Evolutionary conservation across 1,284 basidiomycete genomes (phyloP).

Genomic region (Boletus smithii): DNA sequence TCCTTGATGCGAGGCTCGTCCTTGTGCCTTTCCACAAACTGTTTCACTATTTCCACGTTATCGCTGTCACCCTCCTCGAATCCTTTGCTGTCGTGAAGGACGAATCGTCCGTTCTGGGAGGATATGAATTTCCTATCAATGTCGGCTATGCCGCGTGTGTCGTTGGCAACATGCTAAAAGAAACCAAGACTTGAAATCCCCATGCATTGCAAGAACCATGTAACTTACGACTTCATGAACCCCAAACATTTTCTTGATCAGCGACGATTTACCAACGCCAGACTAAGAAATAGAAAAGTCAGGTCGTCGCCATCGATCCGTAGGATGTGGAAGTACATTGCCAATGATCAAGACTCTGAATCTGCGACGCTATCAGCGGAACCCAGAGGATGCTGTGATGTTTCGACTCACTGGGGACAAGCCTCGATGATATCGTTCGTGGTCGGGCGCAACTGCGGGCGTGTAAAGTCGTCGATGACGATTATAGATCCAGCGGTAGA

Average conservation of each 20-base stretch:
- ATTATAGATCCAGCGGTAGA: no score
- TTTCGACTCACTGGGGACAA: not conserved
- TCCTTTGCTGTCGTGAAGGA: not conserved
- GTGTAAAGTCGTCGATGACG: not conserved
- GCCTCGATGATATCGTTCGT: not conserved
- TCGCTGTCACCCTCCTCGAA: not conserved
- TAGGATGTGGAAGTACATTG: not conserved
- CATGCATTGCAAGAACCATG: not conserved
- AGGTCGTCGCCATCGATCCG: not conserved
- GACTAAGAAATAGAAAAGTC: not conserved
- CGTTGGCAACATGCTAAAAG: not conserved
- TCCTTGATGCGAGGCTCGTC: conserved; percentile 5
- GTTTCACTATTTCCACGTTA: not conserved
- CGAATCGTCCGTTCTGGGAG: not conserved
- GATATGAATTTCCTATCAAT: not conserved
- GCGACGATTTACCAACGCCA: not conserved
- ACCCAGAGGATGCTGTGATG: no score
- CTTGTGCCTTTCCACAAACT: conserved; percentile 4
- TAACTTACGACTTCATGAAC: not conserved
- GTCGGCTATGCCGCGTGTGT: not conserved
- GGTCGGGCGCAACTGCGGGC: not conserved
- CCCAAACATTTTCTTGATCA: not conserved
- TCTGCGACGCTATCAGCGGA: not conserved
- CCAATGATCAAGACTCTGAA: not conserved
- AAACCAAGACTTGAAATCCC: not conserved